phyloP scores from a whole-genome alignment of 169 alveolate species.

The Besnoitia besnoiti region DNA sequence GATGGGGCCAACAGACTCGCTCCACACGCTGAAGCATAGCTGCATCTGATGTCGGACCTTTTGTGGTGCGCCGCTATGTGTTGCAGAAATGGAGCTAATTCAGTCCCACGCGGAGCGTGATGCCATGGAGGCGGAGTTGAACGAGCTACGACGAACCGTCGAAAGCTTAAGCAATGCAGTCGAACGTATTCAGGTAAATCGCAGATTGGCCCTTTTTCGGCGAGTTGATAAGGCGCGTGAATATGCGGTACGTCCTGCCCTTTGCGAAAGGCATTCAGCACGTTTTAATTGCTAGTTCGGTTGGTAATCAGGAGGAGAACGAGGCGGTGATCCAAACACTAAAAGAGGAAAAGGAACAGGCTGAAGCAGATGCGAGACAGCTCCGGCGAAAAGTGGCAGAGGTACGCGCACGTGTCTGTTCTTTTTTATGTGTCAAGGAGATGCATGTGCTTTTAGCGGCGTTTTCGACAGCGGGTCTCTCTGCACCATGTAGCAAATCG shows the following conservation, averaged over 20 bases:
- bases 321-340: conserved; percentile 36
- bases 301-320: conserved; percentile 54
- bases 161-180: conserved; percentile 28
- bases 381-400: not conserved
- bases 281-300: not conserved
- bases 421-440: too few relatives aligned
- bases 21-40: too few relatives aligned
- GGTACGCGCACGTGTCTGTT: not conserved
- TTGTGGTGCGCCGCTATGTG: conserved; percentile 4
- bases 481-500: too few relatives aligned
- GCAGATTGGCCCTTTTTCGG: not conserved
- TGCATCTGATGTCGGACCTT: too few relatives aligned
- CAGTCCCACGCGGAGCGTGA: conserved; percentile 54
- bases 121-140: conserved; percentile 48
- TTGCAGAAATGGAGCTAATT: conserved; percentile 38
- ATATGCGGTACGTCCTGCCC: not conserved
- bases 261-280: not conserved
- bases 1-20: too few relatives aligned
- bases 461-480: too few relatives aligned
- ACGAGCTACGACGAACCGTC: conserved; percentile 22
- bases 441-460: too few relatives aligned
- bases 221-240: not conserved
- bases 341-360: conserved; percentile 20
- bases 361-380: conserved; percentile 9
- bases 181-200: conserved; percentile 36